These are phyloP conservation scores for Meyerozyma smithsonii DNA, from an alignment of 1,139 yeast genomes.

Conservation along the genomic window DNA sequence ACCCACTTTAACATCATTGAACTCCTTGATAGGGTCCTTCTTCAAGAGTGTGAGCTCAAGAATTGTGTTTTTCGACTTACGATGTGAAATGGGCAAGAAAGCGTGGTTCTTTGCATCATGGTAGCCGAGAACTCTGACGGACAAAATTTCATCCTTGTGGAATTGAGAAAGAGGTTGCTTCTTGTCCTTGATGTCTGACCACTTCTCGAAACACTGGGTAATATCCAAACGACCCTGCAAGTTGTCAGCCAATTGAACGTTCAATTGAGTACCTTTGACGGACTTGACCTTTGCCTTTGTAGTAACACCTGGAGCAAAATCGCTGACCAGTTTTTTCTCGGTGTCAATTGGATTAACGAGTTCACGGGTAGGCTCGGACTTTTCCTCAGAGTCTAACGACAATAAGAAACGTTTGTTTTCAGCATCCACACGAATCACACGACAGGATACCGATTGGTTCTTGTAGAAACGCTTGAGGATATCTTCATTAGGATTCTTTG, in stretches of 20 bases:
- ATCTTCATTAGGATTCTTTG: slow-evolving; percentile 51
- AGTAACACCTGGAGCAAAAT: slow-evolving; percentile 53
- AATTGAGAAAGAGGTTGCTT: slow-evolving; percentile 59
- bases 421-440: slow-evolving; percentile 58
- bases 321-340: slow-evolving; percentile 42
- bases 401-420: slow-evolving; percentile 68
- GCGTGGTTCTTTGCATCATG: slow-evolving; percentile 71
- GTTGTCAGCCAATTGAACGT: slow-evolving; percentile 73
- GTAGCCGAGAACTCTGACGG: slow-evolving; percentile 69
- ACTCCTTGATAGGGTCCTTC: slow-evolving; percentile 20
- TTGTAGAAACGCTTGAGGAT: slow-evolving; percentile 54
- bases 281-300: slow-evolving; percentile 60
- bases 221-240: slow-evolving; percentile 78
- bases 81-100: slow-evolving; percentile 66
- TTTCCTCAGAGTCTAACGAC: slow-evolving; percentile 36
- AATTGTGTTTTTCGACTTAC: slow-evolving; percentile 47
- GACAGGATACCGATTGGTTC: slow-evolving; percentile 65
- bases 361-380: slow-evolving; percentile 18
- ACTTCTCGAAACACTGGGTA: slow-evolving; percentile 59
- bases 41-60: slow-evolving; percentile 62
- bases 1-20: slow-evolving; percentile 40
- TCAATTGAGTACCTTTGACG: slow-evolving; percentile 70
- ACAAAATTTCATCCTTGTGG: slow-evolving; percentile 52
- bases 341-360: slow-evolving; percentile 58
- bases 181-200: slow-evolving; percentile 52